Evolutionary conservation across 768 basidiomycete species (phyloP).

Genomic region (Russula foetens): DNA sequence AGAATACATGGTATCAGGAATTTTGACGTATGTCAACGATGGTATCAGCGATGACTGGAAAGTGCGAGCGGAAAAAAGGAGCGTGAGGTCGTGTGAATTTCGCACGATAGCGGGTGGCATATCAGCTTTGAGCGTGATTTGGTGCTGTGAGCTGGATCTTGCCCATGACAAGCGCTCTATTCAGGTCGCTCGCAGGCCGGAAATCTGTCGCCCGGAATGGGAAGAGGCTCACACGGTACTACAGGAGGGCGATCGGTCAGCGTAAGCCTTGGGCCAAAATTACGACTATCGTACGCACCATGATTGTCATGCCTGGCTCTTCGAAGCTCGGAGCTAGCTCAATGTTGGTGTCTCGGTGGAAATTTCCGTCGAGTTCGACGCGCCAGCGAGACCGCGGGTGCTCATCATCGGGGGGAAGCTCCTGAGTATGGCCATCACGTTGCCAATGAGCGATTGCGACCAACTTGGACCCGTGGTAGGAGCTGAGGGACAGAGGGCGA

Average conservation of each 20-base stretch:
- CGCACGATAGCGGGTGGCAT: neutral
- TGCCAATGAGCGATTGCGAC: conserved; percentile 10
- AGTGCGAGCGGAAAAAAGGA: neutral
- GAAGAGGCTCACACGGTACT: conserved; percentile 8
- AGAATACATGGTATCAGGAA: neutral
- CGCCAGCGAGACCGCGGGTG: conserved; percentile 1
- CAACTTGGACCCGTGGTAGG: neutral
- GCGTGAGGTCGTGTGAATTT: too few species aligned
- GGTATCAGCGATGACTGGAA: neutral
- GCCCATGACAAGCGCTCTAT: neutral
- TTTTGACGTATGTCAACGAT: neutral
- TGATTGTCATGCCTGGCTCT: neutral
- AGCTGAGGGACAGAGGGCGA: neutral
- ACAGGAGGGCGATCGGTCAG: neutral
- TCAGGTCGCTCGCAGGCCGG: neutral
- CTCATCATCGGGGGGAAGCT: neutral
- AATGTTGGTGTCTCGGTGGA: neutral
- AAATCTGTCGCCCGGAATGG: neutral
- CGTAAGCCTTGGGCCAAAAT: neutral
- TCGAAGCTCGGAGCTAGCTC: conserved; percentile 4
- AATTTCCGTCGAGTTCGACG: neutral
- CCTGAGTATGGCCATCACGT: neutral
- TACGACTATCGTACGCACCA: conserved; percentile 5
- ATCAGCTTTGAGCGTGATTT: neutral
- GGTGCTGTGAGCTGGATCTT: neutral